These are phyloP conservation scores for Hortiboletus flavorubellus DNA, from an alignment of 768 basidiomycete species.

Conservation along the genomic window DNA sequence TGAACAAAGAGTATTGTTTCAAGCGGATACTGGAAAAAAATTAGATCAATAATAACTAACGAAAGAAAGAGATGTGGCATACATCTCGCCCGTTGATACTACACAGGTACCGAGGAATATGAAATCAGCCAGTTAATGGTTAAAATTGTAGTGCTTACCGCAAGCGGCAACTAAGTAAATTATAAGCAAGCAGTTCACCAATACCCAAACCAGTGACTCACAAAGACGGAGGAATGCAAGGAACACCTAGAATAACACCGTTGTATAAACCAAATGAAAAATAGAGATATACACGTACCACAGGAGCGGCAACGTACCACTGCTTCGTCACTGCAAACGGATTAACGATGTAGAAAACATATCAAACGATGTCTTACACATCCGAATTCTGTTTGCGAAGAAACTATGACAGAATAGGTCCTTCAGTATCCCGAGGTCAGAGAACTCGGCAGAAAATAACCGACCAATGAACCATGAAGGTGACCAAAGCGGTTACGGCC, in stretches of 20 bases:
- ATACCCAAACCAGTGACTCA: constrained; percentile 11
- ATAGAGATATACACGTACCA: constrained; percentile 13
- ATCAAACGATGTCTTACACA: constrained; percentile 18
- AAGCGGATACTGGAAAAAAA: constrained; percentile 19
- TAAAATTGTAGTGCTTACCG: constrained; percentile 12
- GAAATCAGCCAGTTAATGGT: not conserved
- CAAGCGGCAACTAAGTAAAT: constrained; percentile 27
- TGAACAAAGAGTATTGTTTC: constrained; percentile 30
- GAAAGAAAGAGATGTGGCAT: not conserved
- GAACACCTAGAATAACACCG: constrained; percentile 16
- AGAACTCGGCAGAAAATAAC: not conserved
- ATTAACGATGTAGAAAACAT: constrained; percentile 1
- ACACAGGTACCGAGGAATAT: not conserved
- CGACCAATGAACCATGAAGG: constrained; percentile 34
- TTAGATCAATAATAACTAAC: not conserved
- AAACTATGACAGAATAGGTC: constrained; percentile 12
- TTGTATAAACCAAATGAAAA: not conserved
- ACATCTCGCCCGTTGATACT: constrained; percentile 35
- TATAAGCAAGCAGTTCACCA: constrained; percentile 2
- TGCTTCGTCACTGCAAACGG: constrained; percentile 26
- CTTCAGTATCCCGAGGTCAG: not conserved
- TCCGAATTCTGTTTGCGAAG: constrained; percentile 35
- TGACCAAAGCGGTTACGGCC: constrained; percentile 29
- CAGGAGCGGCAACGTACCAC: constrained; percentile 31
- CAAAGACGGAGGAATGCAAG: constrained; percentile 34